Conservation (phyloP, 148 eudicot genomes). For the Gaultheria prostrata region DNA sequence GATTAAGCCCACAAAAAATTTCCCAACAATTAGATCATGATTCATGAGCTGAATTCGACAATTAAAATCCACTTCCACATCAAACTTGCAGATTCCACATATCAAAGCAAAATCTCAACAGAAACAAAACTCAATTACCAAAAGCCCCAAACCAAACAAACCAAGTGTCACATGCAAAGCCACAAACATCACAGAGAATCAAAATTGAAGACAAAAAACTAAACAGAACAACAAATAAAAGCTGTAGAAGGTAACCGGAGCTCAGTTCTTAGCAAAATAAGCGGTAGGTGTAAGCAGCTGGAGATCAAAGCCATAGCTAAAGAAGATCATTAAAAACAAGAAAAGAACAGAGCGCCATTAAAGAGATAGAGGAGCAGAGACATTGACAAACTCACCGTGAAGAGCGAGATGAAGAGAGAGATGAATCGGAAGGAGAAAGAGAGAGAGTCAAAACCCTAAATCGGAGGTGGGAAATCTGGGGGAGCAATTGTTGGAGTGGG, state of each 20-base stretch:
- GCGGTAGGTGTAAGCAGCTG: background rate
- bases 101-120: background rate
- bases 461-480: slow-evolving; percentile 15
- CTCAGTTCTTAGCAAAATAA: background rate
- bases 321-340: background rate
- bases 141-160: slow-evolving; percentile 5
- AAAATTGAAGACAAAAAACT: background rate
- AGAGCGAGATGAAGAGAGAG: background rate
- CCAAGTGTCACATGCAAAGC: slow-evolving; percentile 9
- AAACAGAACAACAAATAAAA: background rate
- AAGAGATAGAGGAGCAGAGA: background rate
- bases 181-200: background rate
- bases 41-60: slow-evolving; percentile 7
- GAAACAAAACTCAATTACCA: slow-evolving; percentile 9
- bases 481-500: background rate
- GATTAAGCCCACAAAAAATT: background rate
- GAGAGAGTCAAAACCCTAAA: slow-evolving; percentile 20
- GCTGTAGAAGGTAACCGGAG: background rate
- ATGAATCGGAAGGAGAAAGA: background rate
- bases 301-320: background rate
- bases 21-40: slow-evolving; percentile 5
- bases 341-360: background rate
- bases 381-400: slow-evolving; percentile 3
- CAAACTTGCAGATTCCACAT: background rate
- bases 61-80: slow-evolving; percentile 3